Conservation (phyloP, 106 monocot species). For the Acorus gramineus region DNA sequence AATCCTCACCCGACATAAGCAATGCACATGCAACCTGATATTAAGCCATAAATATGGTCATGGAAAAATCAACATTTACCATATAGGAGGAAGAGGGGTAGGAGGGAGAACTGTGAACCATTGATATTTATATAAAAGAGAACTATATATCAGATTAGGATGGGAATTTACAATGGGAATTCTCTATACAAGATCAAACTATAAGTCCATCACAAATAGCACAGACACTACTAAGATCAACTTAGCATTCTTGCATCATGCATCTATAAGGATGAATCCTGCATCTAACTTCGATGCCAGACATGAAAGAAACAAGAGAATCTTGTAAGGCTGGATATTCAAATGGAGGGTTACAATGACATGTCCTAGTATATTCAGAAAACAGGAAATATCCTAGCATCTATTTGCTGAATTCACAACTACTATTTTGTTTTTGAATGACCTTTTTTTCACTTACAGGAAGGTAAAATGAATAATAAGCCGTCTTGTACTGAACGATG, state of each 20-base stretch:
- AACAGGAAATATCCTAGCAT: no score
- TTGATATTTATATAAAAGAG: no score
- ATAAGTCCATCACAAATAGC: no score
- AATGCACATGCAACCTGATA: conserved; percentile 92
- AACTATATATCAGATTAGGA: no score
- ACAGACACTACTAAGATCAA: no score
- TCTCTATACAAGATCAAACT: no score
- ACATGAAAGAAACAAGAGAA: not conserved
- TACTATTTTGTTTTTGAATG: not conserved
- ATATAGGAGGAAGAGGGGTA: no score
- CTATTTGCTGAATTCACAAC: not conserved
- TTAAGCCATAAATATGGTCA: not conserved
- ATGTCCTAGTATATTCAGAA: not conserved
- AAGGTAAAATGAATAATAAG: conserved; percentile 97
- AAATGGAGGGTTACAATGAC: not conserved
- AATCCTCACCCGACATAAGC: conserved; percentile 73
- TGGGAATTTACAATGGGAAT: no score
- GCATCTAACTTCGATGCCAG: not conserved
- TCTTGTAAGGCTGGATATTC: not conserved
- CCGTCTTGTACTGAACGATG: conserved; percentile 97
- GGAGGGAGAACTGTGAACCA: no score
- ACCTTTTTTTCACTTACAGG: conserved; percentile 48
- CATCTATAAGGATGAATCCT: no score
- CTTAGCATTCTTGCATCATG: no score
- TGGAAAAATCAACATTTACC: no score